Evolutionary conservation across 2,329 filamentous ascomycete genomes (phyloP), one percentile per base, ranked within the genome.

Genomic region (Ramularia endophylla): DNA sequence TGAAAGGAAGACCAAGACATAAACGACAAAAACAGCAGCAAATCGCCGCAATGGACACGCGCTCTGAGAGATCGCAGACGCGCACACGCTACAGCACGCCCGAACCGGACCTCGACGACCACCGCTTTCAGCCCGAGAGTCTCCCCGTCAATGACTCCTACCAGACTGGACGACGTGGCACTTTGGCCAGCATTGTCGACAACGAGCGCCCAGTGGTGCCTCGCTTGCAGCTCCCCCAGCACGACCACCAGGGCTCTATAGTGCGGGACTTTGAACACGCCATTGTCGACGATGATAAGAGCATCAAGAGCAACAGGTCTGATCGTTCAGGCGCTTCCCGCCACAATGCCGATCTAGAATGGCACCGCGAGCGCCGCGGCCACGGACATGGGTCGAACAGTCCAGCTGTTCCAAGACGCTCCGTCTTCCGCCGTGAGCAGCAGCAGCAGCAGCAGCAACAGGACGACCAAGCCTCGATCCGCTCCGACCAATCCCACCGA

Each of bases 181-280:
- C 85, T 2, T 79, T 86, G 51, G 84, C 85, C 51, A 87, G 83
- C 40, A 70, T 85, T 41, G 63, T 70, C 33, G 55, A 56, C 20
- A 65, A 66, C 19, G 59, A 68, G 43, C 56, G 69, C 54, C 63
- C 70, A 11, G 63, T 66, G 38, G 50, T 73, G 27, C 65, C 74
- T 11, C 63, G 69, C 39, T 59, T 72, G 41, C 67, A 72, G 50
- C 39, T 57, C 25, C 55, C 55, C 2, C 66, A 64, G 3, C 60
- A 74, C 31, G 61, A 66, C 39, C 55, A 59, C 15, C 56, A 65
- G 18, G 60, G 63, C 20, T 62, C 69, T n/a, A 66, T 65, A 31
- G 57, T 85, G 28, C 79, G 87, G 42, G 88, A 95, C 61, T 94
- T 94, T 52, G 89, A 95, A 63, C 80, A 92, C 53, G 88, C 87